Evolutionary conservation across 1,284 basidiomycete genomes (phyloP).

Genomic region (Rhizopogon parksii): DNA sequence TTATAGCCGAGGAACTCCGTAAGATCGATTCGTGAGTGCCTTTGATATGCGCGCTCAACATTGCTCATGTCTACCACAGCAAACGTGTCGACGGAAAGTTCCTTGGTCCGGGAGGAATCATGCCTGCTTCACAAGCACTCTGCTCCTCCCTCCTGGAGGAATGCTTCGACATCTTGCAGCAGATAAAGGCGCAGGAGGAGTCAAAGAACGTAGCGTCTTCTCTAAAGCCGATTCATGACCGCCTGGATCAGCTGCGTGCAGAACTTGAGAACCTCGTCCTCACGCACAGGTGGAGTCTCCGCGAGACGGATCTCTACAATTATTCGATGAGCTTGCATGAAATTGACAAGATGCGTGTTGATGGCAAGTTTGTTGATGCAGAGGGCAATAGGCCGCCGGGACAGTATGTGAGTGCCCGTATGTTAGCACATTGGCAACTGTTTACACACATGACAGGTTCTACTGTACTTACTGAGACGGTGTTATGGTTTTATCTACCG

Average conservation of each 20-base stretch:
- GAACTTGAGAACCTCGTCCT: constrained; percentile 87
- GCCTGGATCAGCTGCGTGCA: constrained; percentile 78
- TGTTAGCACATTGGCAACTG: neutral
- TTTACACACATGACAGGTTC: constrained; percentile 47
- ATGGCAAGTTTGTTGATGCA: constrained; percentile 94
- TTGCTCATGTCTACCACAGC: constrained; percentile 29
- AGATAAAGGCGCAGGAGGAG: constrained; percentile 92
- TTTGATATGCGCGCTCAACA: constrained; percentile 11
- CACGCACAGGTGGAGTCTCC: constrained; percentile 94
- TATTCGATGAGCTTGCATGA: constrained; percentile 93
- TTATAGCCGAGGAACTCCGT: constrained; percentile 86
- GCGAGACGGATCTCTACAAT: constrained; percentile 94
- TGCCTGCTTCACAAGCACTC: constrained; percentile 87
- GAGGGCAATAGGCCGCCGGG: constrained; percentile 88
- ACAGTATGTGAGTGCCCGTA: constrained; percentile 66
- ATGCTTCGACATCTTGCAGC: constrained; percentile 94
- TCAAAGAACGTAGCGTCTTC: constrained; percentile 85
- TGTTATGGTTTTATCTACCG: constrained; percentile 97
- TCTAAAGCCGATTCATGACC: constrained; percentile 92
- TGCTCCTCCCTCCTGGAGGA: constrained; percentile 89
- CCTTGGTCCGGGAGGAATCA: constrained; percentile 84
- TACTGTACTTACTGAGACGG: constrained; percentile 87
- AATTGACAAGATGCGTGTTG: constrained; percentile 94
- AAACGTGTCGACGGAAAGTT: constrained; percentile 97
- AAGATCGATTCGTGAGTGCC: constrained; percentile 87